Evolutionary conservation across 192 early-diverging fungal species (phyloP).

Genomic region (Rhizophagus sp.): DNA sequence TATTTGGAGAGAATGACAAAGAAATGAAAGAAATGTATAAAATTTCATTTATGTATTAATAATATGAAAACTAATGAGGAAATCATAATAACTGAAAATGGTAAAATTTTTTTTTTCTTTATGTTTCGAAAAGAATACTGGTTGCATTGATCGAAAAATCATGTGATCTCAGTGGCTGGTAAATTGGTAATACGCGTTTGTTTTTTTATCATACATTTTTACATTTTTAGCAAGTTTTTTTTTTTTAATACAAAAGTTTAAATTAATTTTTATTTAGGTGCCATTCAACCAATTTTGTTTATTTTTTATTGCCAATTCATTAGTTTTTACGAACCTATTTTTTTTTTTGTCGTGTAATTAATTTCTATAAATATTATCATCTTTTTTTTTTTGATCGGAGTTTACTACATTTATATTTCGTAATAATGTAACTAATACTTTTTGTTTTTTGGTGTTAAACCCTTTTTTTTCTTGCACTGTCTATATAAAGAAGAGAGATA

Average conservation of each 20-base stretch:
- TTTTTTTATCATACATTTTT: no score
- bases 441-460: neutral
- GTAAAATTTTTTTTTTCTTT: neutral
- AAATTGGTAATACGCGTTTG: no score
- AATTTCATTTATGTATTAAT: neutral
- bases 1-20: neutral
- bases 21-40: neutral
- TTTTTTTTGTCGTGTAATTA: neutral
- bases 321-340: no score
- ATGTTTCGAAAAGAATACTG: no score
- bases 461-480: no score
- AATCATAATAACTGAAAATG: neutral
- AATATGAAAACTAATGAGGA: no score
- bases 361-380: neutral
- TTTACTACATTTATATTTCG: neutral
- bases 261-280: neutral
- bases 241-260: no score
- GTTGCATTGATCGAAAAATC: no score
- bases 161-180: no score
- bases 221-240: no score
- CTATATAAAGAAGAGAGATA: neutral
- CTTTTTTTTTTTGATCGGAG: neutral
- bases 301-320: constrained; percentile 20
- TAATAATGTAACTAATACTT: neutral
- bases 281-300: constrained; percentile 16